Conservation (phyloP, 306 rosid species). For the Gillenia trifoliata region DNA sequence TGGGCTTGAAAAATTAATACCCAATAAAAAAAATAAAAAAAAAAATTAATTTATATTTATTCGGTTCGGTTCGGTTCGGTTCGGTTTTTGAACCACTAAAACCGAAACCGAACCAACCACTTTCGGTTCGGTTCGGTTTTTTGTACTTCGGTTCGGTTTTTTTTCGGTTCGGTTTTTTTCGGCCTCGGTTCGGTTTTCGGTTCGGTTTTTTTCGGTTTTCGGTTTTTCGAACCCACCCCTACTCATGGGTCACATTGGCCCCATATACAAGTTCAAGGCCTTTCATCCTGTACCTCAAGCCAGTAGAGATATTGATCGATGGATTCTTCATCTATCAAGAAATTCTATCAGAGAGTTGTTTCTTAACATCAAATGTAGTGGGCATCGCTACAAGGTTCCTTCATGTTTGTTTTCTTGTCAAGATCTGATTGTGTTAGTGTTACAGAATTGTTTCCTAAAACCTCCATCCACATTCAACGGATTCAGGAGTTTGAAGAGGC, state of each 20-base stretch:
- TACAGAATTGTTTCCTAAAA: constrained; percentile 40
- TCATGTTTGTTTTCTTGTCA: constrained; percentile 47
- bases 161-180: too few species aligned
- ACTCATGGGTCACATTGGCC: constrained; percentile 46
- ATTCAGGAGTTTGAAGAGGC: constrained; percentile 45
- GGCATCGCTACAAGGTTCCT: constrained; percentile 40
- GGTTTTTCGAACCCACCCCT: too few species aligned
- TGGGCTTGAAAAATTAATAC: too few species aligned
- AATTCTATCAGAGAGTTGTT: constrained; percentile 39
- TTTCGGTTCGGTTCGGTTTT: too few species aligned
- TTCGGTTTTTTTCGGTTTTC: too few species aligned
- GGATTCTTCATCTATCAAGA: constrained; percentile 46
- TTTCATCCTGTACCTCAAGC: constrained; percentile 29
- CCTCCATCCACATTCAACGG: constrained; percentile 41
- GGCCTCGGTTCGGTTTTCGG: too few species aligned
- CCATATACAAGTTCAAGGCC: constrained; percentile 40
- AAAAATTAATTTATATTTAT: too few species aligned
- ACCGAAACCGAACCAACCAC: too few species aligned
- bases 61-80: too few species aligned
- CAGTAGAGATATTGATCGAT: constrained; percentile 40
- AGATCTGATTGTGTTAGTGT: constrained; percentile 33
- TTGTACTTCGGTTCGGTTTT: too few species aligned
- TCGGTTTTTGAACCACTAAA: too few species aligned
- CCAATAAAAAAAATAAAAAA: too few species aligned
- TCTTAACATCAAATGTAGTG: constrained; percentile 35